Evolutionary conservation across 169 alveolate species (phyloP).

Genomic region (Eimeria necatrix): DNA sequence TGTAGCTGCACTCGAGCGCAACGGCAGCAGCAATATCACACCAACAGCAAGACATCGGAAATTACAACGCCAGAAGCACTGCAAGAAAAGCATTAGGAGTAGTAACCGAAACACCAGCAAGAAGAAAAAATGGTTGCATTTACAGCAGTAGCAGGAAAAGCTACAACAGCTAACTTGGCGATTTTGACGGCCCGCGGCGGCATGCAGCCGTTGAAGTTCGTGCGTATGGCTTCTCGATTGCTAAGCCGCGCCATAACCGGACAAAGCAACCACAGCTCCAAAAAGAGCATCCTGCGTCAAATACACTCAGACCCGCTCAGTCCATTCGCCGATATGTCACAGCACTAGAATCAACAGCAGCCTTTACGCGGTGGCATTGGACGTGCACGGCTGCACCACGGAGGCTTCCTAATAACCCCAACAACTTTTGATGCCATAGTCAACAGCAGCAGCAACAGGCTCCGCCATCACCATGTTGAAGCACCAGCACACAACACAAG

Average conservation of each 20-base stretch:
- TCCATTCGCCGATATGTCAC: not conserved
- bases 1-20: not conserved
- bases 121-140: not conserved
- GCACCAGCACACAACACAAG: not conserved
- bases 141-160: constrained; percentile 31
- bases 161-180: constrained; percentile 33
- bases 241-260: constrained; percentile 33
- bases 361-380: not conserved
- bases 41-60: not conserved
- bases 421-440: not conserved
- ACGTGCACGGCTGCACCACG: not conserved
- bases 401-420: not conserved
- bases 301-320: not conserved
- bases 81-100: not conserved
- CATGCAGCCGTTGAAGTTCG: constrained; percentile 33
- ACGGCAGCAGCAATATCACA: not conserved
- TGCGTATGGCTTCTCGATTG: constrained; percentile 21
- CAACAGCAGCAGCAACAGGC: constrained; percentile 15
- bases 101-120: constrained; percentile 22
- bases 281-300: constrained; percentile 11
- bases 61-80: not conserved
- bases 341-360: constrained; percentile 3
- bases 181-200: constrained; percentile 47
- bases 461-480: not conserved
- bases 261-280: constrained; percentile 66